A percentile compares a stretch with the other conserved stretches of the same genome.
Evolutionary conservation across 768 basidiomycete species (phyloP).

Genomic region (Lanmaoa pseudosensibilis): DNA sequence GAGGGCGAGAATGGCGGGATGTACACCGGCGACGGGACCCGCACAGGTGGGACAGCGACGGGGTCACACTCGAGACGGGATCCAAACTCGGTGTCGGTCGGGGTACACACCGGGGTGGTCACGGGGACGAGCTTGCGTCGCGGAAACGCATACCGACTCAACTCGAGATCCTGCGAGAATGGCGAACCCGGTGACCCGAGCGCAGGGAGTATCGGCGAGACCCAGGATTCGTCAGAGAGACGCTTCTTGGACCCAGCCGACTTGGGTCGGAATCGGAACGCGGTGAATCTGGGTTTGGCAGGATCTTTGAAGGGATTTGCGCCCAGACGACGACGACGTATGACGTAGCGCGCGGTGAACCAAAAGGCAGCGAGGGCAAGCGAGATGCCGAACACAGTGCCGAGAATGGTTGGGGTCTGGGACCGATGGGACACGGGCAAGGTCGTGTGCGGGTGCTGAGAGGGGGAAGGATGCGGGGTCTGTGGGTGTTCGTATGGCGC

Average conservation of each 20-base stretch:
- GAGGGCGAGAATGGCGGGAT: conserved; percentile 23
- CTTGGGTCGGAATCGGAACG: not conserved
- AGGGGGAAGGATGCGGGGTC: conserved; percentile 11
- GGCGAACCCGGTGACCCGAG: conserved; percentile 9
- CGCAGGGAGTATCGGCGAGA: conserved; percentile 15
- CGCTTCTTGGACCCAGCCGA: conserved; percentile 13
- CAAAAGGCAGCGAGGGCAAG: conserved; percentile 10
- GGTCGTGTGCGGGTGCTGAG: conserved; percentile 11
- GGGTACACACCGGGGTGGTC: conserved; percentile 19
- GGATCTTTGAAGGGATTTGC: conserved; percentile 15
- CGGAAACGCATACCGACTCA: conserved; percentile 9
- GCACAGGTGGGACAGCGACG: conserved; percentile 12
- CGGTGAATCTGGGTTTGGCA: conserved; percentile 1
- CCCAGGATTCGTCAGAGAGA: conserved; percentile 30
- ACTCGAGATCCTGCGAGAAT: conserved; percentile 11
- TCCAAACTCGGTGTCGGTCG: conserved; percentile 24
- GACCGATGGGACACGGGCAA: conserved; percentile 4
- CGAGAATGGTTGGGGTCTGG: conserved; percentile 17
- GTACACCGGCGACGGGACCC: conserved; percentile 24
- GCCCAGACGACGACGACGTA: conserved; percentile 11
- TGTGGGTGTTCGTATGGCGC: conserved; percentile 10
- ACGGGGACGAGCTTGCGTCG: conserved; percentile 18
- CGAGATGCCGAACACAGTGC: conserved; percentile 14
- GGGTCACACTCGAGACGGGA: conserved; percentile 1
- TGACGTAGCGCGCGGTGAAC: conserved; percentile 7